Conservation (phyloP, 352 stramenopile species). For the Globisporangium abappressorium region DNA sequence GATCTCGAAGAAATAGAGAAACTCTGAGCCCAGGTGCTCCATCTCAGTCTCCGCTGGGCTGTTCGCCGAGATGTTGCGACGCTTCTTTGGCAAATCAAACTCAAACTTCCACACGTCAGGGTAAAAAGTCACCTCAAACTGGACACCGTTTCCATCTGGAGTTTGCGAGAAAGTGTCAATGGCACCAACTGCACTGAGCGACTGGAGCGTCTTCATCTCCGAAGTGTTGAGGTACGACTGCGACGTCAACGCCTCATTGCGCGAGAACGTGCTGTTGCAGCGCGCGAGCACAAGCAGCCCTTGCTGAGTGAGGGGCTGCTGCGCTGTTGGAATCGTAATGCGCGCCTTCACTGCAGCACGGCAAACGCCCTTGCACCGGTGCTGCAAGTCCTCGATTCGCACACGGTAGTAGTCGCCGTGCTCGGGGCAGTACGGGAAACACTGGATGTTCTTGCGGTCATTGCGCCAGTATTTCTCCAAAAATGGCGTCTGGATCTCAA, state of each 20-base stretch:
- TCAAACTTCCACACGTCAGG: conserved; percentile 90
- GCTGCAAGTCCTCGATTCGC: conserved; percentile 81
- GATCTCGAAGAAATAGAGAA: conserved; percentile 87
- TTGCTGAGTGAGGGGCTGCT: conserved; percentile 37
- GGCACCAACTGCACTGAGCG: conserved; percentile 59
- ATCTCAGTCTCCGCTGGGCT: conserved; percentile 28
- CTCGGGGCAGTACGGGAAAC: conserved; percentile 87
- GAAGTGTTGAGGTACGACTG: conserved; percentile 43
- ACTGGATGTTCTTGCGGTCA: conserved; percentile 91
- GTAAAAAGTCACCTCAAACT: conserved; percentile 84
- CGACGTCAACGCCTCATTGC: conserved; percentile 47
- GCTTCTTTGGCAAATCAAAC: conserved; percentile 86
- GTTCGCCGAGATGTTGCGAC: conserved; percentile 50
- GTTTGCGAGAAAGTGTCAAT: conserved; percentile 57
- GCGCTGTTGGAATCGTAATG: conserved; percentile 48
- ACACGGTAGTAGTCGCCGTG: conserved; percentile 89
- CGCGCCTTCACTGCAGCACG: conserved; percentile 73
- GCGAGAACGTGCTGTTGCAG: conserved; percentile 84
- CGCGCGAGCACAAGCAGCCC: conserved; percentile 63
- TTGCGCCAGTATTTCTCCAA: conserved; percentile 91
- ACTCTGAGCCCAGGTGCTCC: conserved; percentile 51
- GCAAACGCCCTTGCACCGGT: conserved; percentile 83
- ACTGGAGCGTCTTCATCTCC: conserved; percentile 73
- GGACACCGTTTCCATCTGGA: conserved; percentile 33
- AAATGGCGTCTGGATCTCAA: conserved; percentile 81